Evolutionary conservation across 208 protist species (phyloP).

Genomic region (Pavlovales sp.): DNA sequence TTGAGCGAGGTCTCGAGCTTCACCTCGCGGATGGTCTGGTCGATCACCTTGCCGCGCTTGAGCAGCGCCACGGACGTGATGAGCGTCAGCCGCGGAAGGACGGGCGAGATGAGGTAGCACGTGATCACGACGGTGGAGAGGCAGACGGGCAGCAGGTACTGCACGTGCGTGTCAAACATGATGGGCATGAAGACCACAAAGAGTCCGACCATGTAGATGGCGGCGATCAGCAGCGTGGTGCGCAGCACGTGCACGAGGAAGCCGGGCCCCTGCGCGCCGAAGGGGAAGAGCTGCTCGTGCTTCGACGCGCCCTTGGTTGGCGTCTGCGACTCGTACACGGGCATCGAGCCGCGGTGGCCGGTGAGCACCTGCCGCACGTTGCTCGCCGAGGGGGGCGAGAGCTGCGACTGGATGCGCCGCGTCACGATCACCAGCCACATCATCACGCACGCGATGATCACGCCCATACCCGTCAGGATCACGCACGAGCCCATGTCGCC

Average conservation of each 20-base stretch:
- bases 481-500: neutral
- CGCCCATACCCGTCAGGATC: neutral
- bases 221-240: neutral
- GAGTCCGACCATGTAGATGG: neutral
- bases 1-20: too few species aligned
- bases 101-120: neutral
- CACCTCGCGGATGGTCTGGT: neutral
- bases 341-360: neutral
- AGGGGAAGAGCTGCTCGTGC: slow-evolving; percentile 21
- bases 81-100: neutral
- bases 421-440: neutral
- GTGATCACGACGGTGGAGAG: neutral
- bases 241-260: neutral
- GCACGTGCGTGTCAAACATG: neutral
- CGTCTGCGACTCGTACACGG: neutral
- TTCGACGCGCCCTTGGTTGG: neutral
- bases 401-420: neutral
- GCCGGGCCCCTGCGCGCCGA: neutral
- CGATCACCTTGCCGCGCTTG: neutral
- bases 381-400: neutral
- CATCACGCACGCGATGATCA: neutral
- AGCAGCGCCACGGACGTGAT: neutral
- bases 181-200: neutral
- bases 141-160: neutral
- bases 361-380: neutral